These are phyloP conservation scores for Trichoderma asperellum DNA, from an alignment of 2,329 filamentous ascomycete genomes.

Conservation along the genomic window DNA sequence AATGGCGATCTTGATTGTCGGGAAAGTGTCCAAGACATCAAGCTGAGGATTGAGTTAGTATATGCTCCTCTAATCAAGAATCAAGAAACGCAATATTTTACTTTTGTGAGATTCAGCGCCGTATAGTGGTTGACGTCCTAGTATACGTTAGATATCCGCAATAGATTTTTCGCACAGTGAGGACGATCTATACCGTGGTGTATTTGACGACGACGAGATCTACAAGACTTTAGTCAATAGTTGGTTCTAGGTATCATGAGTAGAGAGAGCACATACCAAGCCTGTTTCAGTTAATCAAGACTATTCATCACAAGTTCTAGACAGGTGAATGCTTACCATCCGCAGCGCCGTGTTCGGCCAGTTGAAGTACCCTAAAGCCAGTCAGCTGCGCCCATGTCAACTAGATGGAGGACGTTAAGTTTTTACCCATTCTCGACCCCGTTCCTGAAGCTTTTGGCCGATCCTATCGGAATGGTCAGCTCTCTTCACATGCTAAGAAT, in stretches of 20 bases:
- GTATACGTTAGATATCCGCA: conserved; percentile 6
- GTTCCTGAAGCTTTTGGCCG: conserved; percentile 52
- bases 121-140: conserved; percentile 68
- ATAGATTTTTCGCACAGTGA: neutral
- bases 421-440: conserved; percentile 49
- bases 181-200: conserved; percentile 39
- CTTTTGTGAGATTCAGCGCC: conserved; percentile 60
- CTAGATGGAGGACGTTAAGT: conserved; percentile 9
- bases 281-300: conserved; percentile 29
- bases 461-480: conserved; percentile 33
- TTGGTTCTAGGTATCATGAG: conserved; percentile 20
- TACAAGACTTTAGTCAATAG: conserved; percentile 33
- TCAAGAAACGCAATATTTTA: conserved; percentile 2
- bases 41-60: conserved; percentile 54
- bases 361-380: conserved; percentile 51
- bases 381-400: neutral
- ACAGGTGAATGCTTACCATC: conserved; percentile 47
- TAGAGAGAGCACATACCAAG: conserved; percentile 32
- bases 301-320: neutral
- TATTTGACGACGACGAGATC: conserved; percentile 73
- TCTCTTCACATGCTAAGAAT: conserved; percentile 10
- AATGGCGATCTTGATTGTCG: conserved; percentile 73
- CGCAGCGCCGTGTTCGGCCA: conserved; percentile 62
- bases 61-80: neutral
- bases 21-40: conserved; percentile 70